These are phyloP conservation scores for Iris macrosiphon DNA, from an alignment of 106 monocot species.

Conservation along the genomic window DNA sequence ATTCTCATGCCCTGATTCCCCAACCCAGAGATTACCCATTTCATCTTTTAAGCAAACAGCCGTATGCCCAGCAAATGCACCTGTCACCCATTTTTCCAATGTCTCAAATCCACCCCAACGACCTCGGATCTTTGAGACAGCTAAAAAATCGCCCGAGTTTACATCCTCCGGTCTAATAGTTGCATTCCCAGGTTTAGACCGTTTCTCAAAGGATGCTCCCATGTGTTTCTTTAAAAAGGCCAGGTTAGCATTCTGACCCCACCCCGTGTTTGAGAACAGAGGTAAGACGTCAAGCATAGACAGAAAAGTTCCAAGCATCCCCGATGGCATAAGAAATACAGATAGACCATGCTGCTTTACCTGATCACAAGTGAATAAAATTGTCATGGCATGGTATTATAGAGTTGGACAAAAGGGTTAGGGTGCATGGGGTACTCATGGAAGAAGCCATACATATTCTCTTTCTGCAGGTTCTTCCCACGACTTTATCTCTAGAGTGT, in stretches of 20 bases:
- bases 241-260: conserved; percentile 93
- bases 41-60: conserved; percentile 97
- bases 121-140: conserved; percentile 88
- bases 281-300: conserved; percentile 86
- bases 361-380: conserved; percentile 22
- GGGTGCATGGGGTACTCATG: no score
- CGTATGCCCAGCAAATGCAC: conserved; percentile 96
- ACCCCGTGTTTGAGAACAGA: conserved; percentile 78
- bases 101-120: conserved; percentile 99
- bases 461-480: conserved; percentile 73
- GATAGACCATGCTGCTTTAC: conserved; percentile 90
- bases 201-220: conserved; percentile 77
- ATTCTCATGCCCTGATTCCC: conserved; percentile 94
- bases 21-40: conserved; percentile 88
- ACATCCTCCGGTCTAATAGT: conserved; percentile 61
- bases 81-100: conserved; percentile 96
- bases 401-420: no score
- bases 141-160: conserved; percentile 90
- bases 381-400: no score
- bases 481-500: conserved; percentile 49
- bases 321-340: conserved; percentile 94
- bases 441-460: conserved; percentile 44
- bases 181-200: conserved; percentile 50
- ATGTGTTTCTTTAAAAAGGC: conserved; percentile 83
- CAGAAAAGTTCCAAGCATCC: conserved; percentile 88